These are phyloP conservation scores for Mycena sanguinolenta DNA, from an alignment of 768 basidiomycete species.

Conservation along the genomic window DNA sequence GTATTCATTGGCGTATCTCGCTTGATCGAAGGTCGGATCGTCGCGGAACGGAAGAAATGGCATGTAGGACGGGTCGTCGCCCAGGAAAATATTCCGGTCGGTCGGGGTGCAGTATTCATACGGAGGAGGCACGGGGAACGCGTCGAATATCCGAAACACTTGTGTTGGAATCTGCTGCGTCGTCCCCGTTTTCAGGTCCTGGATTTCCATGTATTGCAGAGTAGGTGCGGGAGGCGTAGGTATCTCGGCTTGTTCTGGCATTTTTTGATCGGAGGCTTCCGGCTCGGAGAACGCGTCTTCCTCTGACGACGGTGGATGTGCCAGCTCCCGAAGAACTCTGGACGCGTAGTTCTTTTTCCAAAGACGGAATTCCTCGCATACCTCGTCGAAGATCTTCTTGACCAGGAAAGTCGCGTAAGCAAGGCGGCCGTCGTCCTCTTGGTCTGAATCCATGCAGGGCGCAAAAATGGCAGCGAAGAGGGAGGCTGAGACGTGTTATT, in stretches of 20 bases:
- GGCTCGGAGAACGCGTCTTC: not conserved
- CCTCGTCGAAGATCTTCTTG: constrained; percentile 34
- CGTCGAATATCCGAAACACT: constrained; percentile 24
- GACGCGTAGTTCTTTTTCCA: constrained; percentile 42
- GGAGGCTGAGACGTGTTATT: constrained; percentile 8
- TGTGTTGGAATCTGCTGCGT: constrained; percentile 23
- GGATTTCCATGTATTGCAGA: constrained; percentile 14
- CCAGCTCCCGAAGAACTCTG: constrained; percentile 28
- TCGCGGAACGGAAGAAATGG: constrained; percentile 75
- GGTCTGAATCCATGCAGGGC: constrained; percentile 7
- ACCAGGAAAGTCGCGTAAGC: not conserved
- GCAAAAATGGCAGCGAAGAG: not conserved
- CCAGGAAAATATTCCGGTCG: constrained; percentile 60
- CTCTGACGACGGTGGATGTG: constrained; percentile 4
- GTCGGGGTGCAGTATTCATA: constrained; percentile 73
- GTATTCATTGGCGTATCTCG: constrained; percentile 57
- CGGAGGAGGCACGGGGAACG: constrained; percentile 44
- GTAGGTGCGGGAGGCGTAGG: not conserved
- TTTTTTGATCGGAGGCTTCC: not conserved
- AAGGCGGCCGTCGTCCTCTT: not conserved
- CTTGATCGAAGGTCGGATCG: constrained; percentile 64
- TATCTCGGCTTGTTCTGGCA: not conserved
- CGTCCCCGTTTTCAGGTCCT: constrained; percentile 31
- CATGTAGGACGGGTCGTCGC: constrained; percentile 71
- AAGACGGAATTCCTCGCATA: constrained; percentile 42